Base-by-base conservation (phyloP, 2,329 filamentous ascomycete species). In the Arthrobotrys musiformis region DNA sequence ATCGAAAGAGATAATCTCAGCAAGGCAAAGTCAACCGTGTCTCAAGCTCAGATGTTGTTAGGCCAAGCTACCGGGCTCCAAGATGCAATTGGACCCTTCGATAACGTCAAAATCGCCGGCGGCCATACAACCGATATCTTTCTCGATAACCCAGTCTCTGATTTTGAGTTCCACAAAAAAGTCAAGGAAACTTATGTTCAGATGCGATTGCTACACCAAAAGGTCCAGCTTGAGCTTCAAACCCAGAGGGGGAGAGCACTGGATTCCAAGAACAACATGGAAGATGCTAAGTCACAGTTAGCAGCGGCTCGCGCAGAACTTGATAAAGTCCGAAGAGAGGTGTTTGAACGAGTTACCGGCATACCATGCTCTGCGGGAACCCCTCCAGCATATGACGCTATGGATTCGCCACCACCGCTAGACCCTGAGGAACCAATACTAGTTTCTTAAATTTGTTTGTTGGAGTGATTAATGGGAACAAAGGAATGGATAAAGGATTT, bases 61-160 rank as follows among this genome's bases (percentile, higher is more conserved):
- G 60, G 81, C 4, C 85, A 86, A 60, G 84, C 87, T 1, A 82
- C 82, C 56, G 81, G 81, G 4, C 80, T 84, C 13, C 85, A 85
- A 1, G 84, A 84, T 0, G 75, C 82, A 0, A 82, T 87, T 1
- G 79, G 81, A 1, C 79, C 80, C 2, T 81, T 89, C 63, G 81
- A 82, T 0, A 66, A 81, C 0, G 83, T 87, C 19, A 81, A 81
- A 19, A 85, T 88, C 54, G 84, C 85, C 0, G 83, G 85, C 44
- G 85, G 86, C 0, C 84, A 81, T 66, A 83, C 87, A 13, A 83
- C 83, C 6, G 86, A 88, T 74, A 83, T 88, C 1, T 83, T 88
- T n/a, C 88, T 88, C 79, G 86, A 88, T 79, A 88, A 87, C 60
- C 85, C 88, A 70, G 86, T 87, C 79, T 84, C 84, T 7, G 87